These are phyloP conservation scores for Metschnikowia koreensis DNA, from an alignment of 805 yeast genomes.

Conservation along the genomic window DNA sequence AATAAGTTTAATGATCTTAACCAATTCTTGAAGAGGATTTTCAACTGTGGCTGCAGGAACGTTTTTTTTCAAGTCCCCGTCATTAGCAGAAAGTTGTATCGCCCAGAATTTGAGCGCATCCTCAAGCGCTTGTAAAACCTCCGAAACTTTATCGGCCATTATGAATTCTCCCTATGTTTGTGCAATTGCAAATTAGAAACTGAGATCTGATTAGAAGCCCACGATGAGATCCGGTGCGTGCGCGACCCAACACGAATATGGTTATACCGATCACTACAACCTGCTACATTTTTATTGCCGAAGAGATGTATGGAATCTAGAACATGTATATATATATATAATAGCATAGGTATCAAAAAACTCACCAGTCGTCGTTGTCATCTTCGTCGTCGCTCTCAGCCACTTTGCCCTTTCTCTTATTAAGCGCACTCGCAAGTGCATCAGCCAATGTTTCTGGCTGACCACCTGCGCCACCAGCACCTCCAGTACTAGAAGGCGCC, in stretches of 20 bases:
- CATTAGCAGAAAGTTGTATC: slow-evolving; percentile 7
- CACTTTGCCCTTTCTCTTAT: slow-evolving; percentile 77
- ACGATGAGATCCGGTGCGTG: slow-evolving; percentile 6
- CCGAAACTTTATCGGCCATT: slow-evolving; percentile 3
- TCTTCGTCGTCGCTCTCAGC: slow-evolving; percentile 81
- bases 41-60: slow-evolving; percentile 27
- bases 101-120: slow-evolving; percentile 21
- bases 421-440: slow-evolving; percentile 84
- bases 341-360: background rate
- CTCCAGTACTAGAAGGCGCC: slow-evolving; percentile 27
- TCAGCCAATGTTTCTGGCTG: slow-evolving; percentile 73
- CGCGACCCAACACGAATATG: slow-evolving; percentile 1
- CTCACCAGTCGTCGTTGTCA: slow-evolving; percentile 55
- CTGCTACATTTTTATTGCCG: too few relatives aligned
- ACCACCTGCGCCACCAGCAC: slow-evolving; percentile 41
- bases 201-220: background rate
- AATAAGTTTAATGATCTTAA: slow-evolving; percentile 56
- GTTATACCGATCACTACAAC: background rate
- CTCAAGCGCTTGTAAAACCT: slow-evolving; percentile 14
- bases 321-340: too few relatives aligned
- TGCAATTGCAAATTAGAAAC: background rate
- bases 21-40: slow-evolving; percentile 54
- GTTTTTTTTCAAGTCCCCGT: slow-evolving; percentile 4
- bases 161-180: background rate
- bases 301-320: background rate